A percentile compares a stretch with the other conserved stretches of the same genome.
Conservation (phyloP, 345 rosid species). For the Salix suchowensis region DNA sequence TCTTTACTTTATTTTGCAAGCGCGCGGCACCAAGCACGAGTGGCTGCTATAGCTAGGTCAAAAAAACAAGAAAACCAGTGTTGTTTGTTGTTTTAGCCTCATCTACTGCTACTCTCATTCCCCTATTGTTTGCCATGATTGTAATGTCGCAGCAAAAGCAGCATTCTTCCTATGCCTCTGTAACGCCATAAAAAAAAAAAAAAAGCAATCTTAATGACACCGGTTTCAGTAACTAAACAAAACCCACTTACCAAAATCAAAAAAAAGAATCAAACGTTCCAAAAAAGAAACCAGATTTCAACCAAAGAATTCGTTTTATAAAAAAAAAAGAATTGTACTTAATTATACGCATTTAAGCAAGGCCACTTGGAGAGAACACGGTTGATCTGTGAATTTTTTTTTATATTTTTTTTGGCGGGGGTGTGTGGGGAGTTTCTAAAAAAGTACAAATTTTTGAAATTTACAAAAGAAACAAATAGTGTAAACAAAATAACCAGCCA, state of each 20-base stretch:
- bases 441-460: slow-evolving; percentile 19
- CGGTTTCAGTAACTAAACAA: background rate
- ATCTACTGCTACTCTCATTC: slow-evolving; percentile 1
- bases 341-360: background rate
- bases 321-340: background rate
- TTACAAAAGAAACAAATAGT: slow-evolving; percentile 2
- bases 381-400: background rate
- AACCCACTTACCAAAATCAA: background rate
- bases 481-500: slow-evolving; percentile 11
- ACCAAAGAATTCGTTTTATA: background rate
- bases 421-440: slow-evolving; percentile 10
- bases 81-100: slow-evolving; percentile 5
- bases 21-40: slow-evolving; percentile 42
- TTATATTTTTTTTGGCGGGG: background rate
- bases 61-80: slow-evolving; percentile 22
- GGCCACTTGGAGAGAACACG: background rate
- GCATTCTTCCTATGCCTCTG: slow-evolving; percentile 12
- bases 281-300: background rate
- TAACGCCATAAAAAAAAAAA: background rate
- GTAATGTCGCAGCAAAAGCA: slow-evolving; percentile 1
- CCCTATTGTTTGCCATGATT: background rate
- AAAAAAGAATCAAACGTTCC: background rate
- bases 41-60: slow-evolving; percentile 27
- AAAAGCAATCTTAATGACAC: background rate
- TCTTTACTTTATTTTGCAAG: background rate